A percentile compares a stretch with the other conserved stretches of the same genome.
These are phyloP conservation scores for Trypanosoma rangeli DNA, from an alignment of 208 protist species.

Conservation along the genomic window DNA sequence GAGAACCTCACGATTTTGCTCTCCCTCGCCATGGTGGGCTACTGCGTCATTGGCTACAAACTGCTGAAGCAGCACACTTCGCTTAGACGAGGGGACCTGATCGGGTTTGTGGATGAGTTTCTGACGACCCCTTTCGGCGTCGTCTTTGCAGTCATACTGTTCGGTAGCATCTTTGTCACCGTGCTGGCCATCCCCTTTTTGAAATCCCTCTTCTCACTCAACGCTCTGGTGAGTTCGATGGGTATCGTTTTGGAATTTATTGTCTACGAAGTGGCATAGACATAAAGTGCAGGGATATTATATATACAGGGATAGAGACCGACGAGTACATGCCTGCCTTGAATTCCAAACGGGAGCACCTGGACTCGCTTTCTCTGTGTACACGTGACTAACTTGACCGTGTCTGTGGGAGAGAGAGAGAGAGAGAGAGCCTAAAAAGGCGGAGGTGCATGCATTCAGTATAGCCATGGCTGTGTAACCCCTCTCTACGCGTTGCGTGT, in stretches of 20 bases:
- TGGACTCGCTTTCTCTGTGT: too few relatives aligned
- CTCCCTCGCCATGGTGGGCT: constrained; percentile 74
- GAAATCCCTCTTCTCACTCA: constrained; percentile 78
- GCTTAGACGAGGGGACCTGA: constrained; percentile 48
- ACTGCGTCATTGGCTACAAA: constrained; percentile 78
- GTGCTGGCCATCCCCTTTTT: constrained; percentile 77
- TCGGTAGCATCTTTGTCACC: constrained; percentile 73
- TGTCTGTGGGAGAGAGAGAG: too few relatives aligned
- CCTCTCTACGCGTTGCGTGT: too few relatives aligned
- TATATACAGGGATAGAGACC: constrained; percentile 7
- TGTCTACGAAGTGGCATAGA: constrained; percentile 63
- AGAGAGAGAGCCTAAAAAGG: too few relatives aligned
- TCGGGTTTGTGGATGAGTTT: constrained; percentile 68
- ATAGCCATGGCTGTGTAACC: too few relatives aligned
- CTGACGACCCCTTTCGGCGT: constrained; percentile 84
- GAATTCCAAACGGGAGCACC: too few relatives aligned
- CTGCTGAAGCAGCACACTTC: constrained; percentile 51
- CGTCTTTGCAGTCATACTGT: constrained; percentile 60
- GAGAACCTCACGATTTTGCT: constrained; percentile 78
- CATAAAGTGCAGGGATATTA: neutral
- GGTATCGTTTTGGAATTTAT: constrained; percentile 84
- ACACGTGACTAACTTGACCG: too few relatives aligned
- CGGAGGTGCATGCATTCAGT: too few relatives aligned
- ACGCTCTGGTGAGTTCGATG: constrained; percentile 75
- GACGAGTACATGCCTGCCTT: too few relatives aligned